Evolutionary conservation across 2,329 filamentous ascomycete genomes (phyloP), one percentile per base, ranked within the genome.

Genomic region (Trichoderma atroviride): DNA sequence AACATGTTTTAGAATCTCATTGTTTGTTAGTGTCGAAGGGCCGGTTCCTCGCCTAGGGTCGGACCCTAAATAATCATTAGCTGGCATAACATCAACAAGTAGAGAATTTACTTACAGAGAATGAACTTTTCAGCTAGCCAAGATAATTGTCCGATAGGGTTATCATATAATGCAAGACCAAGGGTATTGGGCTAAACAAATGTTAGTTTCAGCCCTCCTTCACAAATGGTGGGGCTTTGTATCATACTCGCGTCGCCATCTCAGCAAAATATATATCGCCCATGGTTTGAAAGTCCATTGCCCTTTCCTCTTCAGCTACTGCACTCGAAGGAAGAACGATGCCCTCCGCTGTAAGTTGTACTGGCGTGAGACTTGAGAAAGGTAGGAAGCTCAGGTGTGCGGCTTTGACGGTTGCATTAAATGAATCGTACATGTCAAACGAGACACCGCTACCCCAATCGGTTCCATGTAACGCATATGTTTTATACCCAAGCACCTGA

Each of bases 111-210:
- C 71, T 71, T 62, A 72, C 69, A 72, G 52, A 71, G 71, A 6
- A 75, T 71, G 57, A 73, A 71, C 63, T 84, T 83, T 70, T 83
- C 80, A 1, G 81, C 82, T 0, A 83, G 75, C 72, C 80, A 83
- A 60, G 80, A 78, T 74, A 83, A 76, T 53, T 82, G 78, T 0
- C 82, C 82, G 3, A 83, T 73, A 0, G 81, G 82, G 61, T 79
- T 82, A 69, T 83, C 82, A 31, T 81, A 76, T 61, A 82, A 75
- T 22, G 78, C 79, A 40, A 81, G 76, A 2, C 81, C 80, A 24
- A 84, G 79, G 0, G 81, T 83, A 52, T 82, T 80, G 22, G 82
- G 82, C 75, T 74, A 11, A 11, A 4, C 7, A 35, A 24, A 0
- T 50, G 29, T 62, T 22, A 62, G 27, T 6, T 33, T 2, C 19